Evolutionary conservation across 768 basidiomycete genomes (phyloP), one percentile per base, ranked within the genome.

Genomic region (Glaciozyma martinii): DNA sequence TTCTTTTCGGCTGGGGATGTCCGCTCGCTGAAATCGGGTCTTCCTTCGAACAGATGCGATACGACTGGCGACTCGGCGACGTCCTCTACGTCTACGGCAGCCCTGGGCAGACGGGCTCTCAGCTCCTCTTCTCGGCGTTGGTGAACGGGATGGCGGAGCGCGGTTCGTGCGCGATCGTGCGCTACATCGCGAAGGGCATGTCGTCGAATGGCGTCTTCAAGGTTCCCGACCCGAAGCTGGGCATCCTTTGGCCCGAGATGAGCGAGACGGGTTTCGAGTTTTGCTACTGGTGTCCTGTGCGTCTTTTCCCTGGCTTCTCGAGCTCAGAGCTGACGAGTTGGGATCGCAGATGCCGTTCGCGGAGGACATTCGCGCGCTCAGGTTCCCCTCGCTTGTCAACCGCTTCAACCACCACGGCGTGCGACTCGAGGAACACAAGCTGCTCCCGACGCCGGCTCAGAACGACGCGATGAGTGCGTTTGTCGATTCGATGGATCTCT

Each of bases 401-500:
- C 81, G 94, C 21, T 78, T 86, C 63, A 86, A 84, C 61, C 87
- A 84, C 74, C 86, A 85, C 54, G 90, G 91, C 3, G 85, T 89
- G 71, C 75, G 75, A 0, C 76, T 97, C 44, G 82, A 78, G 27
- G 83, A 84, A 65, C 94, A 99, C 75, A 84, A 88, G 18, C 87
- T 86, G 71, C 77, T 97, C 25, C 90, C 92, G 16, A 91, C 88
- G 0, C 79, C 85, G 59, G 82, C 83, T 55, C 89, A 91, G 73
- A 77, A 84, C 57, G 81, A 82, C 27, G 86, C 85, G 1, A 98
- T 99, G 93, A 87, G 87, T 61, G 76, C 82, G 2, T 86, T 94
- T 56, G 90, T 99, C 13, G 87, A 91, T 70, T 81, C 82, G 13
- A 89, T 97, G 90, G 87, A 94, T 73, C 80, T 99, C 56, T 86